phyloP scores from a whole-genome alignment of 2,329 filamentous ascomycete genomes.

The Penicillium griseofulvum region DNA sequence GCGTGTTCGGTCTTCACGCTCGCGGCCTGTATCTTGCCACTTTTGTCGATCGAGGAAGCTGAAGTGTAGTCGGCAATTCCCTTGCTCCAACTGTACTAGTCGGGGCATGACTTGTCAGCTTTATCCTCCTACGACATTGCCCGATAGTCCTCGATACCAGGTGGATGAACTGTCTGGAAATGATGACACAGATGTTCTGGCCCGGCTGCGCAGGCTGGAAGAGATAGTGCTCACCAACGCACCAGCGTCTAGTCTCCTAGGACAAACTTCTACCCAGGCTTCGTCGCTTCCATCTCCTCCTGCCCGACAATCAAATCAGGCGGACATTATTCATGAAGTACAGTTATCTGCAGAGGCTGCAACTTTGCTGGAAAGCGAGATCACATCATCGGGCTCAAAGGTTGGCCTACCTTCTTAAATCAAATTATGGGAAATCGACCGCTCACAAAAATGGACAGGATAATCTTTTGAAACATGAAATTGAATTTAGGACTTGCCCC shows the following conservation, averaged over 20 bases:
- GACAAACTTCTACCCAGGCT: not conserved
- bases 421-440: not conserved
- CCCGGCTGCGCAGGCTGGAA: slow-evolving; percentile 16
- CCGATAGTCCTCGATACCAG: not conserved
- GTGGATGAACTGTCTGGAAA: not conserved
- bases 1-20: slow-evolving; percentile 10
- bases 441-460: not conserved
- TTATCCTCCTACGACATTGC: slow-evolving; percentile 3
- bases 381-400: slow-evolving; percentile 9
- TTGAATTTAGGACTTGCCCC: slow-evolving; percentile 16
- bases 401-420: slow-evolving; percentile 1
- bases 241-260: not conserved
- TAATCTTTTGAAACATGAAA: slow-evolving; percentile 1
- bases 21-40: slow-evolving; percentile 34
- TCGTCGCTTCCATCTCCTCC: not conserved
- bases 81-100: slow-evolving; percentile 48
- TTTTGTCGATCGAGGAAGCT: slow-evolving; percentile 45
- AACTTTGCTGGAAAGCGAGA: slow-evolving; percentile 17
- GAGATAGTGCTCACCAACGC: slow-evolving; percentile 15
- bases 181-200: slow-evolving; percentile 11
- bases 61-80: slow-evolving; percentile 52
- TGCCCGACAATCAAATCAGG: not conserved
- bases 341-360: slow-evolving; percentile 5
- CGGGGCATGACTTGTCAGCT: slow-evolving; percentile 29
- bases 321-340: not conserved